These are phyloP conservation scores for Beauveria rudraprayagi DNA, from an alignment of 2,329 filamentous ascomycete genomes.

Conservation along the genomic window DNA sequence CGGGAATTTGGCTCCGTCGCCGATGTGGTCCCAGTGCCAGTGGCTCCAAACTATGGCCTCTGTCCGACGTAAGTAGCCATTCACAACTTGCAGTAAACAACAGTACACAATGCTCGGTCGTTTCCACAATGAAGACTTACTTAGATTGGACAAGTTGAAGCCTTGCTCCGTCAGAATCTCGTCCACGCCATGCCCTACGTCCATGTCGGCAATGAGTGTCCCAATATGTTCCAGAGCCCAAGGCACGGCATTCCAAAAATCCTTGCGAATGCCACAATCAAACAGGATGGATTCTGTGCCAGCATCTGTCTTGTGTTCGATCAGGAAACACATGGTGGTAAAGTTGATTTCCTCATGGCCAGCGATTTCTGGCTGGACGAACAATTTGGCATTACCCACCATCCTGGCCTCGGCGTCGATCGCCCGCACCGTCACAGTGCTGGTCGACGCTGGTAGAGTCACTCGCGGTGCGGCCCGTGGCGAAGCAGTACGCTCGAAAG, in stretches of 20 bases:
- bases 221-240: constrained; percentile 3
- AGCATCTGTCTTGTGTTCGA: constrained; percentile 2
- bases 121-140: neutral
- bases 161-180: constrained; percentile 13
- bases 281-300: constrained; percentile 13
- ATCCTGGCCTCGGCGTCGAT: constrained; percentile 14
- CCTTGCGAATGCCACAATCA: constrained; percentile 14
- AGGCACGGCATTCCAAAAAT: constrained; percentile 14
- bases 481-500: too few relatives aligned
- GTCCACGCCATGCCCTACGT: constrained; percentile 13
- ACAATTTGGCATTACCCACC: constrained; percentile 12
- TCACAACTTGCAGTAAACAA: accelerated
- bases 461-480: neutral
- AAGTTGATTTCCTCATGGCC: constrained; percentile 17
- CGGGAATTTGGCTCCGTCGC: constrained; percentile 40
- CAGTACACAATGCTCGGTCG: neutral
- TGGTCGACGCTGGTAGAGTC: neutral
- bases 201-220: constrained; percentile 8
- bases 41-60: constrained; percentile 26
- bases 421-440: constrained; percentile 13
- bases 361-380: constrained; percentile 12
- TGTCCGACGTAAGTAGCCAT: neutral
- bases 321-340: constrained; percentile 14
- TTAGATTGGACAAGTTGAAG: constrained; percentile 8
- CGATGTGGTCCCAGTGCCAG: constrained; percentile 45